Percentiles rank a stretch among this genome's conserved stretches.
Evolutionary conservation across 768 basidiomycete species (phyloP).

Genomic region (Mycena alexandri): DNA sequence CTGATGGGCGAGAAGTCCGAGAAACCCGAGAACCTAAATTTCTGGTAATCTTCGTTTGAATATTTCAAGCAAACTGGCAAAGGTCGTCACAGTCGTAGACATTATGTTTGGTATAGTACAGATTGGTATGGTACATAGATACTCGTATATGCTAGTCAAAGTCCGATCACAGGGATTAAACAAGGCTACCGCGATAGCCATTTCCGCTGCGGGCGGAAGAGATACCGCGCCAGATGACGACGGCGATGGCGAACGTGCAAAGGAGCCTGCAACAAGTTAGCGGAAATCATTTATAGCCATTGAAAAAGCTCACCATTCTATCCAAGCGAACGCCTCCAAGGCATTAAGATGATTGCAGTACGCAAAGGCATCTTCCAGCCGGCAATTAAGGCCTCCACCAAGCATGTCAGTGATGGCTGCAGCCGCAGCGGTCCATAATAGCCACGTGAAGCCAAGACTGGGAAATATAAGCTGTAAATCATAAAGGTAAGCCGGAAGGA

Average conservation of each 20-base stretch:
- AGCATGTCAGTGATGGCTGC: slow-evolving; percentile 75
- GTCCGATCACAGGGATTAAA: too few relatives aligned
- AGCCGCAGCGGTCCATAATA: slow-evolving; percentile 83
- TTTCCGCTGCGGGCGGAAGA: slow-evolving; percentile 71
- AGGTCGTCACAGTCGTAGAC: too few relatives aligned
- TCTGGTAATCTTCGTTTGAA: too few relatives aligned
- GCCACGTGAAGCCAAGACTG: slow-evolving; percentile 79
- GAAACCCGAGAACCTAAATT: too few relatives aligned
- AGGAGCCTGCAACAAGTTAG: slow-evolving; percentile 62
- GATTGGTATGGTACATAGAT: too few relatives aligned
- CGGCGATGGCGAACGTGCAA: slow-evolving; percentile 68
- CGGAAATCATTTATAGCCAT: not conserved
- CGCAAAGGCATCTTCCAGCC: slow-evolving; percentile 57
- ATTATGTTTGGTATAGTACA: too few relatives aligned
- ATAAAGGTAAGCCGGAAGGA: too few relatives aligned
- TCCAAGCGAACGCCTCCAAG: slow-evolving; percentile 80
- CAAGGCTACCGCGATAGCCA: slow-evolving; percentile 69
- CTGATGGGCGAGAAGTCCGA: too few relatives aligned
- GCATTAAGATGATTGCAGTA: slow-evolving; percentile 87
- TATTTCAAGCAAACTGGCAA: too few relatives aligned
- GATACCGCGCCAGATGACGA: slow-evolving; percentile 73
- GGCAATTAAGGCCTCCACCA: slow-evolving; percentile 80
- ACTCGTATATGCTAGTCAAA: too few relatives aligned
- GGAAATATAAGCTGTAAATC: too few relatives aligned
- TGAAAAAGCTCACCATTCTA: slow-evolving; percentile 68